phyloP scores from a whole-genome alignment of 169 alveolate genomes.

The Theileria annulata region DNA sequence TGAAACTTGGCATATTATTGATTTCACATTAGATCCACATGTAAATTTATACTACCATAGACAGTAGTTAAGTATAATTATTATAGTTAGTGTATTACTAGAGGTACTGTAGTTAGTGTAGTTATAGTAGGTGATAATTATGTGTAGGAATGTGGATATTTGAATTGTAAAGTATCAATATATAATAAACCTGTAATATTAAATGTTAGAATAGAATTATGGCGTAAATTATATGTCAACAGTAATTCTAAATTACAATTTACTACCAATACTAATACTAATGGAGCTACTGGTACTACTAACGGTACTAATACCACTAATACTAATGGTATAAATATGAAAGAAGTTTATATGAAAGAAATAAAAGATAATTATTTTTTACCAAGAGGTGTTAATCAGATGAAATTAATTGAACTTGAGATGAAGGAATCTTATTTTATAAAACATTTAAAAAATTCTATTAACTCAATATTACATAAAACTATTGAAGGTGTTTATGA shows the following conservation, averaged over 20 bases:
- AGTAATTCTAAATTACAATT: neutral
- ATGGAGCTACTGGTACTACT: too few relatives aligned
- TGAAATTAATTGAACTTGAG: constrained; percentile 49
- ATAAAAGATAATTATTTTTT: constrained; percentile 30
- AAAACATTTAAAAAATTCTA: constrained; percentile 18
- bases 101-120: too few relatives aligned
- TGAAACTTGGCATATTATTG: constrained; percentile 62
- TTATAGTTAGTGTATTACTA: too few relatives aligned
- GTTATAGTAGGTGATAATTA: neutral
- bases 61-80: too few relatives aligned
- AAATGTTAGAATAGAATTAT: constrained; percentile 44
- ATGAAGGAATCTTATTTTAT: constrained; percentile 47
- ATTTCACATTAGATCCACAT: constrained; percentile 33
- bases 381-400: constrained; percentile 56
- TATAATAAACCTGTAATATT: constrained; percentile 52
- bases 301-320: too few relatives aligned
- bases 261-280: too few relatives aligned
- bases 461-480: constrained; percentile 59
- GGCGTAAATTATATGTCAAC: constrained; percentile 61
- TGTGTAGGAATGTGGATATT: constrained; percentile 18
- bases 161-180: constrained; percentile 51
- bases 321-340: too few relatives aligned
- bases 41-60: constrained; percentile 4
- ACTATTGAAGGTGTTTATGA: constrained; percentile 63
- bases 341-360: constrained; percentile 16